phyloP scores from a whole-genome alignment of 805 yeast species.

The Candida piceae region DNA sequence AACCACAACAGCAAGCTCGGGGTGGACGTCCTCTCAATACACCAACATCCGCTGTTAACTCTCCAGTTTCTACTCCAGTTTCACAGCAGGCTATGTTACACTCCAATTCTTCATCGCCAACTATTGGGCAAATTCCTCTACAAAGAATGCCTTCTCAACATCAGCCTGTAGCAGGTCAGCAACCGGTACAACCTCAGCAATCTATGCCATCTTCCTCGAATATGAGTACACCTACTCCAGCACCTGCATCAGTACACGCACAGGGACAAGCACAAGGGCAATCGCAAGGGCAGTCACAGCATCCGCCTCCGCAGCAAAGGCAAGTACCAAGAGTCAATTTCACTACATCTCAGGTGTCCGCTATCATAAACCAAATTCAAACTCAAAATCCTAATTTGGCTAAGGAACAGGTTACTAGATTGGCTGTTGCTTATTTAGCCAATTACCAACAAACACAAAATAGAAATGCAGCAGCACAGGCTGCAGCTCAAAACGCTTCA shows the following conservation, averaged over 20 bases:
- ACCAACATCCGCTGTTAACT: conserved; percentile 9
- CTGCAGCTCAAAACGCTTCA: conserved; percentile 22
- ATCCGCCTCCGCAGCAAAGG: conserved; percentile 9
- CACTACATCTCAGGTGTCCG: conserved; percentile 60
- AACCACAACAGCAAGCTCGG: conserved; percentile 15
- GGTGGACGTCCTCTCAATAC: conserved; percentile 3
- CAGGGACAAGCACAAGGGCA: conserved; percentile 7
- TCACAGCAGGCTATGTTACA: conserved; percentile 17
- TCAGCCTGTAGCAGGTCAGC: conserved; percentile 16
- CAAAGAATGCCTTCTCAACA: conserved; percentile 10
- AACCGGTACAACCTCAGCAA: too few species aligned
- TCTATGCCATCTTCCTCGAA: too few species aligned
- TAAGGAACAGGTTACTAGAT: conserved; percentile 59
- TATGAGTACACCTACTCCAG: too few species aligned
- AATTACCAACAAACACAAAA: conserved; percentile 49
- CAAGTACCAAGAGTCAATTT: conserved; percentile 28
- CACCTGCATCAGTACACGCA: too few species aligned
- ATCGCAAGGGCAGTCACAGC: conserved; percentile 3
- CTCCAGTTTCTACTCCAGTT: conserved; percentile 17
- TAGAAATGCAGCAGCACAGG: conserved; percentile 23
- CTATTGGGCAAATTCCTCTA: conserved; percentile 7
- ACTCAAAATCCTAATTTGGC: conserved; percentile 58
- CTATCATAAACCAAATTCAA: conserved; percentile 59
- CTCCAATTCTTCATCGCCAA: conserved; percentile 9
- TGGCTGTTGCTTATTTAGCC: conserved; percentile 61